Conservation (phyloP, 176 grass and related monocot genomes). For the Zoysia pacifica region DNA sequence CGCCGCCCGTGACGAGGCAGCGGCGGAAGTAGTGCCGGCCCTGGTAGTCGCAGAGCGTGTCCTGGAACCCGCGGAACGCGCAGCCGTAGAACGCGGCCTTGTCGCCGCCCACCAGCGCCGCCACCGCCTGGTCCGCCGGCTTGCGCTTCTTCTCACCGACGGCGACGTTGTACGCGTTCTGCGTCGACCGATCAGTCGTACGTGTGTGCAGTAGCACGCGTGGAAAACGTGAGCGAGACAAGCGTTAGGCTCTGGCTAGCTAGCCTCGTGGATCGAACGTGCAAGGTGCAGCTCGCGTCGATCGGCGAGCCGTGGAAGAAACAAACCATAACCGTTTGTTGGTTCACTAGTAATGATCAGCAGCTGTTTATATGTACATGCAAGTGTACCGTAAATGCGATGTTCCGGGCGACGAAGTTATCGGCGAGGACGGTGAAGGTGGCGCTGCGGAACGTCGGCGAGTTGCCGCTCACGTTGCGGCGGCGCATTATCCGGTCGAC, state of each 20-base stretch:
- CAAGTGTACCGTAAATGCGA: slow-evolving; percentile 52
- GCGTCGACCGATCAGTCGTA: too few species aligned
- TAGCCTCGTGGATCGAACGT: background rate
- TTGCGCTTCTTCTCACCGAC: background rate
- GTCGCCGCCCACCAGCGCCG: slow-evolving; percentile 60
- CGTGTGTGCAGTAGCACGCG: too few species aligned
- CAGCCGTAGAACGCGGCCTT: slow-evolving; percentile 66
- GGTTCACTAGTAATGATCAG: background rate
- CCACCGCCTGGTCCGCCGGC: slow-evolving; percentile 50
- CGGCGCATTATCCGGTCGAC: background rate
- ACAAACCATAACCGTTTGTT: background rate
- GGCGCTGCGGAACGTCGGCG: slow-evolving; percentile 36
- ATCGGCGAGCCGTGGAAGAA: background rate
- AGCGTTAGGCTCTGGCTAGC: background rate
- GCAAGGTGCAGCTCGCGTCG: background rate
- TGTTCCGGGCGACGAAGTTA: slow-evolving; percentile 56
- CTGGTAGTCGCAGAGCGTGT: slow-evolving; percentile 61
- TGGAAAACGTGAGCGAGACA: background rate
- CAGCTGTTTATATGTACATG: background rate
- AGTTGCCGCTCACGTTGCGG: background rate
- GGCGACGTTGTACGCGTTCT: slow-evolving; percentile 17
- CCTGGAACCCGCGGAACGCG: slow-evolving; percentile 64
- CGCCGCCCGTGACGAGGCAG: slow-evolving; percentile 59
- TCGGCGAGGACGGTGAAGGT: slow-evolving; percentile 66
- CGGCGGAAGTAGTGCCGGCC: slow-evolving; percentile 73